Evolutionary conservation across 2,329 filamentous ascomycete species (phyloP).

Genomic region (Colletotrichum shisoi): DNA sequence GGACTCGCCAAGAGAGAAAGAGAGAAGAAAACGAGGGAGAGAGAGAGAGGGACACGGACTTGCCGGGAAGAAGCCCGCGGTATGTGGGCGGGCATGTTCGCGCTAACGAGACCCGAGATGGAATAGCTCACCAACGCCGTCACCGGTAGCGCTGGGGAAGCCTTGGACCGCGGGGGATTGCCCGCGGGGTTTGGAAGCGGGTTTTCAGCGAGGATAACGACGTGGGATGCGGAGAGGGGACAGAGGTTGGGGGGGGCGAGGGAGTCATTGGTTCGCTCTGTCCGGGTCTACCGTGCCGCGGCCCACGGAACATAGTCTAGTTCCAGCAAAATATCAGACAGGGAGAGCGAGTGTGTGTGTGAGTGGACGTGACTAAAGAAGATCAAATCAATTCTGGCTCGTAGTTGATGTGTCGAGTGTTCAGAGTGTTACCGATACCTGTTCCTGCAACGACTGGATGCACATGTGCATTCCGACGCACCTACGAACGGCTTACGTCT

Average conservation of each 20-base stretch:
- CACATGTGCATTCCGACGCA: not conserved
- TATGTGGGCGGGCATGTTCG: not conserved
- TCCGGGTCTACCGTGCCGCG: constrained; percentile 21
- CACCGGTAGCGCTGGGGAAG: not conserved
- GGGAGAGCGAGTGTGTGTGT: not conserved
- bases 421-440: not conserved
- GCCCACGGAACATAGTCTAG: constrained; percentile 1
- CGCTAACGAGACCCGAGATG: not conserved
- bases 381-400: not conserved
- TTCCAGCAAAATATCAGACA: not conserved
- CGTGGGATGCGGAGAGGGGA: constrained; percentile 13
- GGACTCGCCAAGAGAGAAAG: not conserved
- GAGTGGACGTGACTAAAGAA: not conserved
- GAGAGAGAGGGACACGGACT: not conserved
- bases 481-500: not conserved
- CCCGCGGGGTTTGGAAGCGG: not conserved
- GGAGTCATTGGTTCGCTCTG: constrained; percentile 21
- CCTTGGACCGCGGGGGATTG: not conserved
- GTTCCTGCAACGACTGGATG: not conserved
- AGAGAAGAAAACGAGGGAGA: too few relatives aligned
- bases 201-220: constrained; percentile 37
- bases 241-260: not conserved
- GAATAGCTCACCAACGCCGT: not conserved
- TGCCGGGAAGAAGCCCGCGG: not conserved
- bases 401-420: not conserved